These are phyloP conservation scores for Neofusicoccum kwambonambiense DNA, from an alignment of 2,329 filamentous ascomycete genomes.

Conservation along the genomic window DNA sequence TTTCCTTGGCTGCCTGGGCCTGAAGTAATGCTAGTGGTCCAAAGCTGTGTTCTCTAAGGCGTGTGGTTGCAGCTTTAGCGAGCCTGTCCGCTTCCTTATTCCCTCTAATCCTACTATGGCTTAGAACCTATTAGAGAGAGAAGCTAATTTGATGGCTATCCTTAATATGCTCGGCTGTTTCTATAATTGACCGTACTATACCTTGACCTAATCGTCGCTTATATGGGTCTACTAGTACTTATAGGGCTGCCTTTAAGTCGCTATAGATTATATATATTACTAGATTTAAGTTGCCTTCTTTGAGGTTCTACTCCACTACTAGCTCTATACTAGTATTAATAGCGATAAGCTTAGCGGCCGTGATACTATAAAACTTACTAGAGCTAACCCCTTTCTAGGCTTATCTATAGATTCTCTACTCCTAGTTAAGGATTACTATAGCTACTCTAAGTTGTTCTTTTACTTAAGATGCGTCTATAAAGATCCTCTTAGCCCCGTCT, in stretches of 20 bases:
- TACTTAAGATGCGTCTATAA: not conserved
- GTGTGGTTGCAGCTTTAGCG: too few species aligned
- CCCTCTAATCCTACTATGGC: slow-evolving; percentile 11
- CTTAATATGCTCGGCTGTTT: too few species aligned
- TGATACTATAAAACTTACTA: not conserved
- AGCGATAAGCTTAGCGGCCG: not conserved
- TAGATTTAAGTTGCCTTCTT: not conserved
- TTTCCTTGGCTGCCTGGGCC: too few species aligned
- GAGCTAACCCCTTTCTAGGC: not conserved
- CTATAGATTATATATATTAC: not conserved
- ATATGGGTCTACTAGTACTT: not conserved
- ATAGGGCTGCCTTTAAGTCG: not conserved
- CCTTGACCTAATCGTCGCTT: not conserved
- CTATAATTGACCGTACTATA: not conserved
- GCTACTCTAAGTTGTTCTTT: not conserved
- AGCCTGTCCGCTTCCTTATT: slow-evolving; percentile 16
- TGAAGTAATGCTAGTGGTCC: too few species aligned
- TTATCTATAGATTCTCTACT: too few species aligned
- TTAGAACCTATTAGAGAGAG: slow-evolving; percentile 19
- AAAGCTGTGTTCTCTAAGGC: too few species aligned
- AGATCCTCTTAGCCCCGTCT: not conserved
- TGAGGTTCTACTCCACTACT: not conserved
- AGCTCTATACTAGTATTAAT: not conserved
- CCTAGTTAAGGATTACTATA: not conserved
- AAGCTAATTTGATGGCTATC: not conserved